Evolutionary conservation across 1,284 basidiomycete species (phyloP).

Genomic region (Apiotrichum sp.): DNA sequence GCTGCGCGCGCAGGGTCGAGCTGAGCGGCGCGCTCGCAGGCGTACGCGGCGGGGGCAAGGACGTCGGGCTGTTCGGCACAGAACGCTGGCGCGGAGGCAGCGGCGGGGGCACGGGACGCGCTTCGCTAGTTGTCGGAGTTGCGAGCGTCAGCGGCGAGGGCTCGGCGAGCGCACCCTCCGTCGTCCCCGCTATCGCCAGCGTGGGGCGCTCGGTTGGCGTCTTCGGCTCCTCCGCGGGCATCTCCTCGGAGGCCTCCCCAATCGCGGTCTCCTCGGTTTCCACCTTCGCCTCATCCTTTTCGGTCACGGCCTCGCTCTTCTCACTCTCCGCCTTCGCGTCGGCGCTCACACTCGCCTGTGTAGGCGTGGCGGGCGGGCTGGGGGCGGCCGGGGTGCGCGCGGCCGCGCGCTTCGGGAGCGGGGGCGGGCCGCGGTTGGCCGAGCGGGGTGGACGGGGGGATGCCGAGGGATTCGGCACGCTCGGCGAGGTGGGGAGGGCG

Average conservation of each 20-base stretch:
- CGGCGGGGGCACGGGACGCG: not conserved
- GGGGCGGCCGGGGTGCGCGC: not conserved
- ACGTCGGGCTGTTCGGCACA: not conserved
- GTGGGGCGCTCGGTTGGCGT: too few relatives aligned
- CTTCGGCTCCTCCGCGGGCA: not conserved
- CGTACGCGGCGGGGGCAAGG: not conserved
- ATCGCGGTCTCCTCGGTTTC: not conserved
- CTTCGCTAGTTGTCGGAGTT: not conserved
- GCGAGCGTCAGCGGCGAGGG: too few relatives aligned
- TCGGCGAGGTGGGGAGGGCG: not conserved
- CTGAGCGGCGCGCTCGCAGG: not conserved
- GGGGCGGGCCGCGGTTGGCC: constrained; percentile 9
- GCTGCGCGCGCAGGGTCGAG: not conserved
- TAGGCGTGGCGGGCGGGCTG: not conserved
- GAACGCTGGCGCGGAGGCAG: constrained; percentile 1
- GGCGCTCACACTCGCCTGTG: constrained; percentile 1
- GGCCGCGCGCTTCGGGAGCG: not conserved
- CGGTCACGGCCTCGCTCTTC: not conserved
- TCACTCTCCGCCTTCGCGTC: not conserved
- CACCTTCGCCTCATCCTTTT: not conserved
- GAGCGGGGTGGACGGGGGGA: constrained; percentile 2
- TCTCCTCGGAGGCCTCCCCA: not conserved
- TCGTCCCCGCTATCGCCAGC: too few relatives aligned
- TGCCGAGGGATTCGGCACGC: not conserved
- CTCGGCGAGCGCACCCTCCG: too few relatives aligned